These are phyloP conservation scores for Suhomyces guaymorum DNA, from an alignment of 1,139 yeast genomes.

Conservation along the genomic window DNA sequence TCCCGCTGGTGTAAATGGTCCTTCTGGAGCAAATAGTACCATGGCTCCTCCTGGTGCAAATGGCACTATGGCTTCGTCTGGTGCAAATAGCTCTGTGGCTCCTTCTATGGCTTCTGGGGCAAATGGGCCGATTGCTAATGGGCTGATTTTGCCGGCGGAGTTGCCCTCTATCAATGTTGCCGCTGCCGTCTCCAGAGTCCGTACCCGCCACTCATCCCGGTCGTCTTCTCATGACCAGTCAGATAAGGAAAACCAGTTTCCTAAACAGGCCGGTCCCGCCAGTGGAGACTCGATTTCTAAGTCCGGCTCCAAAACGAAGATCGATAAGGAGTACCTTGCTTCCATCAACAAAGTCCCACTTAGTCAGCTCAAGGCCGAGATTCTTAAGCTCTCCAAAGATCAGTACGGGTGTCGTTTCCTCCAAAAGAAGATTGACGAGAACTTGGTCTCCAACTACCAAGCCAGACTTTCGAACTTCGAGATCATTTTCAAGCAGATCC, in stretches of 20 bases:
- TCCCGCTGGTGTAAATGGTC: constrained; percentile 5
- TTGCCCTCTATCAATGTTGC: too few species aligned
- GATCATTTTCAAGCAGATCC: constrained; percentile 41
- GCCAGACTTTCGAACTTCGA: constrained; percentile 40
- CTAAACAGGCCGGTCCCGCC: constrained; percentile 1
- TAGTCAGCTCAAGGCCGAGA: constrained; percentile 33
- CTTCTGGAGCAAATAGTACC: neutral
- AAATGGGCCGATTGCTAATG: too few species aligned
- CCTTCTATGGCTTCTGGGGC: neutral
- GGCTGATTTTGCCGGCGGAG: too few species aligned
- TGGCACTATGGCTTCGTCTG: constrained; percentile 1
- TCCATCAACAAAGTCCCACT: constrained; percentile 42
- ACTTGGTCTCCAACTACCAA: constrained; percentile 31
- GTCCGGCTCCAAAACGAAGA: constrained; percentile 19
- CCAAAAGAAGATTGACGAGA: constrained; percentile 49
- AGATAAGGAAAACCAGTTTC: constrained; percentile 11
- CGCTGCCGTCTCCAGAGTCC: neutral
- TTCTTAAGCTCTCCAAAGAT: constrained; percentile 44
- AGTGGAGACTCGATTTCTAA: constrained; percentile 2
- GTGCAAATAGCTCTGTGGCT: constrained; percentile 1
- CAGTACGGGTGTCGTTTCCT: constrained; percentile 52
- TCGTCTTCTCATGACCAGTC: constrained; percentile 9
- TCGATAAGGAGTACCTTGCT: constrained; percentile 46
- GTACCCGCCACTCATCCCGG: constrained; percentile 4
- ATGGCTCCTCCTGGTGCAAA: constrained; percentile 4